Conservation (phyloP, 2,329 filamentous ascomycete species). For the Fusarium sp. region DNA sequence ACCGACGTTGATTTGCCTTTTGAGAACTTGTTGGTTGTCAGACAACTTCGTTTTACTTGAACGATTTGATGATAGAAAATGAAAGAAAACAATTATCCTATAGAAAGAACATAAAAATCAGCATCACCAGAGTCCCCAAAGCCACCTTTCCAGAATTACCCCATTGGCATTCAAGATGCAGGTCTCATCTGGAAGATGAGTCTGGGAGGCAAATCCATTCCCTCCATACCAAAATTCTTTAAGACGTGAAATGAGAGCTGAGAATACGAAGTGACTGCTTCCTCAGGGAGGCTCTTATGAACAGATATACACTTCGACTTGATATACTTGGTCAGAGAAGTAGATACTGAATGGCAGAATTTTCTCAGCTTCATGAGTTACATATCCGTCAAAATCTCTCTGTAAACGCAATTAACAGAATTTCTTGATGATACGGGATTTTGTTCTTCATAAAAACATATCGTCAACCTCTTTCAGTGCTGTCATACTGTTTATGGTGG, state of each 20-base stretch:
- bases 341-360: slow-evolving; percentile 17
- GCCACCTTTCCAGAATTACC: slow-evolving; percentile 19
- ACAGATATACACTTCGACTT: not conserved
- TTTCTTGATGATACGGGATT: not conserved
- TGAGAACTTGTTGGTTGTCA: not conserved
- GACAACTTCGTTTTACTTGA: not conserved
- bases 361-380: not conserved
- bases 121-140: not conserved
- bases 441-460: not conserved
- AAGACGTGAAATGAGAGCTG: not conserved
- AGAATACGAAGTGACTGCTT: not conserved
- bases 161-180: slow-evolving; percentile 33
- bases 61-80: not conserved
- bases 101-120: not conserved
- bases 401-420: not conserved
- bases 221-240: slow-evolving; percentile 15
- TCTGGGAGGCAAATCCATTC: slow-evolving; percentile 19
- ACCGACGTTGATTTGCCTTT: not conserved
- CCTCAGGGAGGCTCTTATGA: not conserved
- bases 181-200: slow-evolving; percentile 15
- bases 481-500: slow-evolving; percentile 25
- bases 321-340: not conserved
- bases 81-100: not conserved
- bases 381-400: not conserved
- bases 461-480: not conserved